Percentiles rank a stretch among this genome's conserved stretches.
Conservation (phyloP, 805 yeast species). For the Myxozyma nipponensis region DNA sequence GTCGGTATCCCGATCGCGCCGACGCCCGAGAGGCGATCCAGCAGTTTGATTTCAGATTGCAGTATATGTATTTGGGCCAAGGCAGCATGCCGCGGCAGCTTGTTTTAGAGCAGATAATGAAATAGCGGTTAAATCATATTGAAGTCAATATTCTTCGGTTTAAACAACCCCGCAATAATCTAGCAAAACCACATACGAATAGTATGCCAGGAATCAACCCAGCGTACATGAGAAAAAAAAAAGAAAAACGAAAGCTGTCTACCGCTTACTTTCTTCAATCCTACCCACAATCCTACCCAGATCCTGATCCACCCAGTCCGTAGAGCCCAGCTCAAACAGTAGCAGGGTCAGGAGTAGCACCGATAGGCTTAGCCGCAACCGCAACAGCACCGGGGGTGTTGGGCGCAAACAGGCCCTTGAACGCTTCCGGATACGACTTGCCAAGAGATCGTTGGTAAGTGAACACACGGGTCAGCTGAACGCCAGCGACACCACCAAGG, state of each 20-base stretch:
- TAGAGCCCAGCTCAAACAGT: too few relatives aligned
- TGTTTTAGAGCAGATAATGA: constrained; percentile 7
- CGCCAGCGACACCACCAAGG: constrained; percentile 84
- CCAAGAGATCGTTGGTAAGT: constrained; percentile 20
- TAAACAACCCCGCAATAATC: too few relatives aligned
- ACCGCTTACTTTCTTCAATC: not conserved
- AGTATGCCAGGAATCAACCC: too few relatives aligned
- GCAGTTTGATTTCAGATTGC: constrained; percentile 17
- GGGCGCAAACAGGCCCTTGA: constrained; percentile 19
- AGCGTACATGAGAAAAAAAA: too few relatives aligned
- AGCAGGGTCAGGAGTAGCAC: constrained; percentile 8
- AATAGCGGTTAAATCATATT: constrained; percentile 2
- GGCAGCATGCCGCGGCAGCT: constrained; percentile 1
- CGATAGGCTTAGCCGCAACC: too few relatives aligned
- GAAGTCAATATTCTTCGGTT: too few relatives aligned
- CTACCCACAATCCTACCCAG: too few relatives aligned
- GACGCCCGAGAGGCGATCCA: constrained; percentile 16
- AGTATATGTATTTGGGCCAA: constrained; percentile 2
- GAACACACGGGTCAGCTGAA: constrained; percentile 68
- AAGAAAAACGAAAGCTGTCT: not conserved
- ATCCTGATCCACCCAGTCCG: too few relatives aligned
- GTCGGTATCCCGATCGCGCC: constrained; percentile 19
- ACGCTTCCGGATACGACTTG: constrained; percentile 24
- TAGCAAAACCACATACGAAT: too few relatives aligned
- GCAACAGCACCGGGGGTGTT: constrained; percentile 2